Evolutionary conservation across 2,329 filamentous ascomycete species (phyloP).

Genomic region (Nothophaeocryptopus gaeumannii): DNA sequence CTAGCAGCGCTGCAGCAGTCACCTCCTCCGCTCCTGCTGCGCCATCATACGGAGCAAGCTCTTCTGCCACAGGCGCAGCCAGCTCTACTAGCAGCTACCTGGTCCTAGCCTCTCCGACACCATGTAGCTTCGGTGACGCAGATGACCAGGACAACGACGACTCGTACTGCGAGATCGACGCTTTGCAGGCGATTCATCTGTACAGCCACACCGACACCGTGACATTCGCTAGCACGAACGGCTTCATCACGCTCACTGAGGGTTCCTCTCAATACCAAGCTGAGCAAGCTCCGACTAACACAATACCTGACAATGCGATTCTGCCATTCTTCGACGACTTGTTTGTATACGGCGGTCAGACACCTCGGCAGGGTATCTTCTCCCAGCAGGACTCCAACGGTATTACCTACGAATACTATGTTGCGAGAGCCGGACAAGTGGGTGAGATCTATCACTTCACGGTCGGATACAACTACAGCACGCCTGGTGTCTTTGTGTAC

Average conservation of each 20-base stretch:
- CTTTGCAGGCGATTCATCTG: constrained; percentile 31
- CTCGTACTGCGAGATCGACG: constrained; percentile 32
- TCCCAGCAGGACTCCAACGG: constrained; percentile 29
- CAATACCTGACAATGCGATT: constrained; percentile 30
- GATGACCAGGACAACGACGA: constrained; percentile 32
- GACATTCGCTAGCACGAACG: constrained; percentile 32
- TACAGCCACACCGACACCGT: constrained; percentile 22
- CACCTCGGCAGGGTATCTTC: constrained; percentile 32
- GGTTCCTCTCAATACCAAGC: constrained; percentile 29
- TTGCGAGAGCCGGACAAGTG: constrained; percentile 22
- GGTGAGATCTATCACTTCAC: constrained; percentile 32
- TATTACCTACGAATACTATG: constrained; percentile 34
- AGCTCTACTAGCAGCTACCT: constrained; percentile 20
- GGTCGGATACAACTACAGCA: constrained; percentile 28
- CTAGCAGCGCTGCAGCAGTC: too few species aligned
- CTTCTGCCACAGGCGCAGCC: neutral
- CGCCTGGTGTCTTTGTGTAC: constrained; percentile 31
- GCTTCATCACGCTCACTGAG: constrained; percentile 29
- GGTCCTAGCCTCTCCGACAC: constrained; percentile 29
- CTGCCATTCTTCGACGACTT: constrained; percentile 36
- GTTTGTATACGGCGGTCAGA: constrained; percentile 22
- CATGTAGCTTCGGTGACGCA: constrained; percentile 33
- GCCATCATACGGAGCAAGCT: neutral
- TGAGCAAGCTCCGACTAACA: constrained; percentile 22
- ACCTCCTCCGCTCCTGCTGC: neutral